Conservation (phyloP, 2,329 filamentous ascomycete species). For the Orbilia quercus region DNA sequence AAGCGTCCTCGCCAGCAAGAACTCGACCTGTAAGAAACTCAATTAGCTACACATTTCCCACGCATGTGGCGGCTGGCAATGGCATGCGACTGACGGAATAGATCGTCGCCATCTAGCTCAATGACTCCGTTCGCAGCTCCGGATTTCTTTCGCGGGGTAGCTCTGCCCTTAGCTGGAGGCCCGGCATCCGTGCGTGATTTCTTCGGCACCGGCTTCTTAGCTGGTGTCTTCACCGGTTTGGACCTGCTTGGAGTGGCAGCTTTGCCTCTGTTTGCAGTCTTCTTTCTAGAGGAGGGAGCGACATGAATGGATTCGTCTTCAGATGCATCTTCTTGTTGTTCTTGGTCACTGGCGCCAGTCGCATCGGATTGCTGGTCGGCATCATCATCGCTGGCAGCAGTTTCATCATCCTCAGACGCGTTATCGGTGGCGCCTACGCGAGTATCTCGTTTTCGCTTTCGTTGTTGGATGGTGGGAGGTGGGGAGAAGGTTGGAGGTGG, state of each 20-base stretch:
- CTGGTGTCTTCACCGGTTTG: slow-evolving; percentile 26
- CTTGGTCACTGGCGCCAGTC: slow-evolving; percentile 43
- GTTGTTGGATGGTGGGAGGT: slow-evolving; percentile 52
- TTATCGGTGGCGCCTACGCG: slow-evolving; percentile 55
- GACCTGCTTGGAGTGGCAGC: slow-evolving; percentile 29
- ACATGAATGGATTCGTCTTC: slow-evolving; percentile 49
- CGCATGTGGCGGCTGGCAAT: background rate
- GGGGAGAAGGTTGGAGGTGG: slow-evolving; percentile 49
- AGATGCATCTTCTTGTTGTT: slow-evolving; percentile 39
- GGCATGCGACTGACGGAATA: slow-evolving; percentile 37
- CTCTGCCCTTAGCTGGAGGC: slow-evolving; percentile 48
- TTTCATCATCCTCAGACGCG: slow-evolving; percentile 53
- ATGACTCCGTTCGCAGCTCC: slow-evolving; percentile 38
- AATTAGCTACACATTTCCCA: slow-evolving; percentile 10
- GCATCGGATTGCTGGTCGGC: slow-evolving; percentile 48
- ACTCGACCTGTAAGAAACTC: slow-evolving; percentile 32
- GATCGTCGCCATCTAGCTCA: slow-evolving; percentile 50
- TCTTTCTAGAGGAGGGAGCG: slow-evolving; percentile 46
- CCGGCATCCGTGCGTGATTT: slow-evolving; percentile 54
- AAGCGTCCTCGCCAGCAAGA: slow-evolving; percentile 55
- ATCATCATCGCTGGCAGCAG: slow-evolving; percentile 41
- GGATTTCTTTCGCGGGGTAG: slow-evolving; percentile 52
- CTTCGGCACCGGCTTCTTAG: slow-evolving; percentile 50
- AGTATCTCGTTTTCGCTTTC: slow-evolving; percentile 54
- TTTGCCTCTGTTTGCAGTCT: slow-evolving; percentile 23